Conservation (phyloP, 805 yeast species). For the Cyberlindnera mrakii region DNA sequence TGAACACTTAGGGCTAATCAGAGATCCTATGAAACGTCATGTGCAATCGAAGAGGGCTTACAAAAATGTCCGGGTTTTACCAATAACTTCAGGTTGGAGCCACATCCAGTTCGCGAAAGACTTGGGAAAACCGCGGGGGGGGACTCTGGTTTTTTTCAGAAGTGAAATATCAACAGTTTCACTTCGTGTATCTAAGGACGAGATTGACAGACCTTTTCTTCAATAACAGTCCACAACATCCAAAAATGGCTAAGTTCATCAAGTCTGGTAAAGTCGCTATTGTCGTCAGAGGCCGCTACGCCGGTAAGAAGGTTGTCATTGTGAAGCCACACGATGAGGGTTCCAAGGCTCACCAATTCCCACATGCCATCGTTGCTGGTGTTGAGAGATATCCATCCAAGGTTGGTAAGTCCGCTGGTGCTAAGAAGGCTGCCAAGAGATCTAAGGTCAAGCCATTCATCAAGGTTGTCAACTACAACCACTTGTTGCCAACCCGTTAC, state of each 20-base stretch:
- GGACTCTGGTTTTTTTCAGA: constrained; percentile 14
- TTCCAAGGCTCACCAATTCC: constrained; percentile 96
- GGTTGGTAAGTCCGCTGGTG: constrained; percentile 91
- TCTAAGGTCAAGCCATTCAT: constrained; percentile 97
- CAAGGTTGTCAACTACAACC: constrained; percentile 99
- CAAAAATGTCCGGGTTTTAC: constrained; percentile 4
- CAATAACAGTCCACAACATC: constrained; percentile 8
- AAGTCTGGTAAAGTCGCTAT: constrained; percentile 96
- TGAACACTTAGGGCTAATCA: neutral
- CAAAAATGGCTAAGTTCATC: constrained; percentile 93
- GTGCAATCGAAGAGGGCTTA: neutral
- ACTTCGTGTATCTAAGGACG: neutral
- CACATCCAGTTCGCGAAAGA: neutral
- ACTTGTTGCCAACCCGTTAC: constrained; percentile 99
- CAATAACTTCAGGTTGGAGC: neutral
- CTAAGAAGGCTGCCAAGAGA: constrained; percentile 94
- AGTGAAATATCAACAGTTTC: constrained; percentile 20
- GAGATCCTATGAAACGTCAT: neutral
- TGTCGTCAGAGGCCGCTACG: constrained; percentile 76
- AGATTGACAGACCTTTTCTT: constrained; percentile 10
- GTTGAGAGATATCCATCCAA: constrained; percentile 96
- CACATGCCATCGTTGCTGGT: constrained; percentile 99
- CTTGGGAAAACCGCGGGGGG: neutral
- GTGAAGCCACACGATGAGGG: constrained; percentile 98
- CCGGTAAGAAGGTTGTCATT: constrained; percentile 99